Evolutionary conservation across 305 asterid species (phyloP), one percentile per base, ranked within the genome.

Genomic region (Fraxinus floribunda): DNA sequence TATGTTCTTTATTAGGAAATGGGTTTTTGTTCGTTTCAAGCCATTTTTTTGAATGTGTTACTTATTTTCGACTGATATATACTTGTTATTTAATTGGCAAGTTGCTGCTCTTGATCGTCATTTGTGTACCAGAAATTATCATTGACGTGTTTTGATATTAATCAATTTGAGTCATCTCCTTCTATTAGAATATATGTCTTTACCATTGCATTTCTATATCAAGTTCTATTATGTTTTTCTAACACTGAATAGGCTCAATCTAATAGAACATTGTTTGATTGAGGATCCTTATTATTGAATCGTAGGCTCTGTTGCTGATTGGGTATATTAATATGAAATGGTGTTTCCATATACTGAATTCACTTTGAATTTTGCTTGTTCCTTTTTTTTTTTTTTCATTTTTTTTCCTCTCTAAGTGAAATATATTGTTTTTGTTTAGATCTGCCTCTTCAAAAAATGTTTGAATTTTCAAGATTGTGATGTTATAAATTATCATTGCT

Each of bases 371-470:
- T 49, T 49, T 15, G 60, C 20, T 46, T 13, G 0, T 46, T 44
- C 5, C 55, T 44, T 11, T 10, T 2, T 41, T 10, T 9, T 10
- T 41, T 2, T 10, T 2, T 1, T 1, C 1, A 3, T 0, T 4
- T 13, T 3, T 13, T 4, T 13, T n/a, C 3, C 6, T 15, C 18
- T 15, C 60, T 41, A 2, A 44, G 55, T 44, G 15, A 11, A 44
- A 44, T 44, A 5, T 62, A 38, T 75, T 36, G n/a, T n/a, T 18
- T 79, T 81, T 80, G 13, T 39, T 26, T 52, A 32, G 68, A 15
- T 10, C 66, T 73, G 80, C 26, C 49, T 79, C 80, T 39, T 60
- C 18, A 46, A 64, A 80, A 64, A 60, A 71, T 24, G 20, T 64
- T 73, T 10, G 44, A 62, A 39, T 22, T 83, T 82, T 71, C 18